Evolutionary conservation across 2,329 filamentous ascomycete genomes (phyloP).

Genomic region (Graphiopsis chlorocephala): DNA sequence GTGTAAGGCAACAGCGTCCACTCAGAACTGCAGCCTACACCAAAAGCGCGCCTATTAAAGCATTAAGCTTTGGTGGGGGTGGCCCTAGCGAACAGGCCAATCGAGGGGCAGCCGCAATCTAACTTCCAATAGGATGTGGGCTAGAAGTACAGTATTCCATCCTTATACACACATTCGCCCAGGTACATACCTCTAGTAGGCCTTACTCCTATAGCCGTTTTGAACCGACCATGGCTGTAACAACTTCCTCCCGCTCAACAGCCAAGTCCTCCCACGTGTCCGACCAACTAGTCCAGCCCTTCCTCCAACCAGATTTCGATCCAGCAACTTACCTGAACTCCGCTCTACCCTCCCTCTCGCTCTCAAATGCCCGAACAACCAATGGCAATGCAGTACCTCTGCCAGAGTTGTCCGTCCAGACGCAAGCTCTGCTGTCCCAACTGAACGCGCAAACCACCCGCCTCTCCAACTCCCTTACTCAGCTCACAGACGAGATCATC

Average conservation of each 20-base stretch:
- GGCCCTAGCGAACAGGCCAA: not conserved
- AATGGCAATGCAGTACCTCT: constrained; percentile 55
- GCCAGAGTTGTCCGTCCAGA: constrained; percentile 73
- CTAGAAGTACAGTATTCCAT: not conserved
- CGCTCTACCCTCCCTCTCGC: constrained; percentile 65
- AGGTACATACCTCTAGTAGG: not conserved
- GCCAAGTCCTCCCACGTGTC: constrained; percentile 59
- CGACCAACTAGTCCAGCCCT: constrained; percentile 71
- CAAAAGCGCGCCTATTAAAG: not conserved
- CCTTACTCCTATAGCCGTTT: not conserved
- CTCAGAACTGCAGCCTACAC: not conserved
- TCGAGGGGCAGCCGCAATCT: not conserved
- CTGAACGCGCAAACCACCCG: constrained; percentile 85
- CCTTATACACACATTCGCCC: not conserved
- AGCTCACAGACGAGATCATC: constrained; percentile 91
- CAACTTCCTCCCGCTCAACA: constrained; percentile 13
- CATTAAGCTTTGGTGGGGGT: constrained; percentile 1
- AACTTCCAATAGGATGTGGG: not conserved
- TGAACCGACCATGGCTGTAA: constrained; percentile 2
- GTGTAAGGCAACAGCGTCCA: not conserved
- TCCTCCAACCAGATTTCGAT: constrained; percentile 75
- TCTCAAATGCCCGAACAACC: constrained; percentile 35
- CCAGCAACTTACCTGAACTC: constrained; percentile 82
- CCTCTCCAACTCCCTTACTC: constrained; percentile 75
- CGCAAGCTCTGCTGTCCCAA: constrained; percentile 80